Evolutionary conservation across 2,329 filamentous ascomycete genomes (phyloP).

Genomic region (Ophiostoma triangulosporum): DNA sequence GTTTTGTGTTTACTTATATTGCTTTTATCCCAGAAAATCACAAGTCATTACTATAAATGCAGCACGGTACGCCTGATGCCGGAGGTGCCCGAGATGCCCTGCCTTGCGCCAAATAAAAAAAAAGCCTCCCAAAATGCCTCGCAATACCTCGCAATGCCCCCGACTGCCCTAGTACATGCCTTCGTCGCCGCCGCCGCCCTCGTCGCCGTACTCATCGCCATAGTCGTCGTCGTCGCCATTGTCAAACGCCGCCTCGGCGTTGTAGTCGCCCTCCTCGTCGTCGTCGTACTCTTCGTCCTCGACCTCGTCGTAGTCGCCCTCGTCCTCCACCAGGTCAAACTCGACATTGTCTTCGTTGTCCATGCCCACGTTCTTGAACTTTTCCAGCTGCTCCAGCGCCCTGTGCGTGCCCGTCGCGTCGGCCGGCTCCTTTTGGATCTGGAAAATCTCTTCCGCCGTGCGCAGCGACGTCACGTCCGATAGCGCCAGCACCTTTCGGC

Average conservation of each 20-base stretch:
- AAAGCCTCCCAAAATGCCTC: neutral
- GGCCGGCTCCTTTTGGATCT: conserved; percentile 12
- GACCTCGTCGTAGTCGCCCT: conserved; percentile 33
- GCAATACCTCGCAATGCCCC: too few species aligned
- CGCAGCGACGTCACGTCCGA: conserved; percentile 34
- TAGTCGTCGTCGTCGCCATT: conserved; percentile 38
- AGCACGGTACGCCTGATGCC: neutral
- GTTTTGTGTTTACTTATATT: too few species aligned
- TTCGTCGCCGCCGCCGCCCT: conserved; percentile 25
- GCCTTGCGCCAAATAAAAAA: neutral
- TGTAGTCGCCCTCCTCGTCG: conserved; percentile 46
- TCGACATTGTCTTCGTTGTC: conserved; percentile 24
- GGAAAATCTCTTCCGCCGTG: conserved; percentile 38
- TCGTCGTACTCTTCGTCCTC: conserved; percentile 41
- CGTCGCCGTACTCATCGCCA: conserved; percentile 36
- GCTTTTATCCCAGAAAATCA: neutral
- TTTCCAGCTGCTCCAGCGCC: conserved; percentile 31
- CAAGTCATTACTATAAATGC: neutral
- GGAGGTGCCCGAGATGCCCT: neutral
- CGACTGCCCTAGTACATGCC: conserved; percentile 16
- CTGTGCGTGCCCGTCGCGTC: conserved; percentile 19
- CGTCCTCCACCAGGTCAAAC: conserved; percentile 34
- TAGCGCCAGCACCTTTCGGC: conserved; percentile 26
- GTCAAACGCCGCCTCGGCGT: conserved; percentile 48
- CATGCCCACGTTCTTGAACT: conserved; percentile 28